Percentiles rank a stretch among this genome's conserved stretches.
These are phyloP conservation scores for Saturnispora sanitii DNA, from an alignment of 805 yeast species.

Conservation along the genomic window DNA sequence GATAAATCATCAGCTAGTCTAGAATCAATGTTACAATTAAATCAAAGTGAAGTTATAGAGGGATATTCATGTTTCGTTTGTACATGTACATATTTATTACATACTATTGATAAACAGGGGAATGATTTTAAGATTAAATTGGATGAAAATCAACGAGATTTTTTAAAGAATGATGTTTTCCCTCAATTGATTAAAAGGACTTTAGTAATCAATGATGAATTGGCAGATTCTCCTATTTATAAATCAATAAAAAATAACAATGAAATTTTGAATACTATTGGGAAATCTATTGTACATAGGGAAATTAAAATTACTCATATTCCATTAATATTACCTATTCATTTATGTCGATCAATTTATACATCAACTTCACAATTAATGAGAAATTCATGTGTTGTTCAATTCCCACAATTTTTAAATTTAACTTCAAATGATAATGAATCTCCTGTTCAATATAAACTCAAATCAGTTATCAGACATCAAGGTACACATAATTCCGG, in stretches of 20 bases:
- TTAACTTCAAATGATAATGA: background rate
- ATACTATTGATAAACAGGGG: slow-evolving; percentile 1
- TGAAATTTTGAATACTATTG: slow-evolving; percentile 15
- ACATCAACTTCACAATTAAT: slow-evolving; percentile 55
- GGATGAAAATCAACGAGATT: slow-evolving; percentile 23
- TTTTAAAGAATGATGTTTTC: slow-evolving; percentile 28
- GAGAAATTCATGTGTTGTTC: slow-evolving; percentile 67
- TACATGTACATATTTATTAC: slow-evolving; percentile 32
- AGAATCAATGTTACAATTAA: slow-evolving; percentile 43
- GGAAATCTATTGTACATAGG: slow-evolving; percentile 61
- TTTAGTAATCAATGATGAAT: slow-evolving; percentile 53
- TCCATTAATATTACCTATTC: slow-evolving; percentile 70
- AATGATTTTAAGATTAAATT: background rate
- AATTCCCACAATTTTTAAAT: slow-evolving; percentile 48
- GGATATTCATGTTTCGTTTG: slow-evolving; percentile 78
- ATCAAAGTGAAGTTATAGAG: slow-evolving; percentile 59
- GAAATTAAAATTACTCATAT: slow-evolving; percentile 49
- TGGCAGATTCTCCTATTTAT: slow-evolving; percentile 35
- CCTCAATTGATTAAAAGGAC: slow-evolving; percentile 27
- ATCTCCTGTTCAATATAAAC: no score
- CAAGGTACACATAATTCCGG: slow-evolving; percentile 84
- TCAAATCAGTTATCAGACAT: no score
- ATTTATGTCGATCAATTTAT: slow-evolving; percentile 75
- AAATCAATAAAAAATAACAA: slow-evolving; percentile 40
- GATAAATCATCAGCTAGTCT: slow-evolving; percentile 27